phyloP scores from a whole-genome alignment of 495 filamentous ascomycete genomes.

The Neurospora sp. region DNA sequence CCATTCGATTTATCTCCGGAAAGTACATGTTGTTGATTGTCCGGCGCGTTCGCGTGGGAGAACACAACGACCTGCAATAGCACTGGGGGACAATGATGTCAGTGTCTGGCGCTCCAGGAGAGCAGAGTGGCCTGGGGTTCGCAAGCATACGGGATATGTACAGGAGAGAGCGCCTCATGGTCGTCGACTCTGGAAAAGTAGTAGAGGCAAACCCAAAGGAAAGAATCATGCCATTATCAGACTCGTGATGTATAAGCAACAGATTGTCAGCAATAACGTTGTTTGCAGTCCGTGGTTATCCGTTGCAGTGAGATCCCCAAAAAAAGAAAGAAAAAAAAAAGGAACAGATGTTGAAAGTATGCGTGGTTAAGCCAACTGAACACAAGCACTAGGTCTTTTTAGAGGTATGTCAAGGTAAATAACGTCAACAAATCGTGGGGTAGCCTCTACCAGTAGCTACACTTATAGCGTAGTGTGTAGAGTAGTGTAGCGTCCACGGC shows the following conservation, averaged over 20 bases:
- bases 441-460: not conserved
- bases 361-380: not conserved
- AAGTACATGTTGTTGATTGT: conserved; percentile 26
- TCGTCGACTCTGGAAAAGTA: conserved; percentile 14
- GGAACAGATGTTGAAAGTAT: not conserved
- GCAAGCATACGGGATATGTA: conserved; percentile 32
- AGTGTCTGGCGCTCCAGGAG: conserved; percentile 9
- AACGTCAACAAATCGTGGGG: not conserved
- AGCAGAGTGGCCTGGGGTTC: not conserved
- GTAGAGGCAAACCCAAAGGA: not conserved
- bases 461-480: not conserved
- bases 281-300: not conserved
- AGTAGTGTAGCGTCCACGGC: not conserved
- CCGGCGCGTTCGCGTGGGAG: conserved; percentile 21
- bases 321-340: not conserved
- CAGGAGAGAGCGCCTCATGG: conserved; percentile 32
- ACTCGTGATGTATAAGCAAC: not conserved
- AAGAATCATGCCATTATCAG: not conserved
- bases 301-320: not conserved
- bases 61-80: conserved; percentile 35
- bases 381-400: not conserved
- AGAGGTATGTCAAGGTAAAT: not conserved
- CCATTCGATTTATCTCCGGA: conserved; percentile 12
- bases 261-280: not conserved
- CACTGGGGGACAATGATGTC: conserved; percentile 20